Evolutionary conservation across 495 filamentous ascomycete genomes (phyloP), one percentile per base, ranked within the genome.

Genomic region (Aspergillus sclerotiicarbonarius): DNA sequence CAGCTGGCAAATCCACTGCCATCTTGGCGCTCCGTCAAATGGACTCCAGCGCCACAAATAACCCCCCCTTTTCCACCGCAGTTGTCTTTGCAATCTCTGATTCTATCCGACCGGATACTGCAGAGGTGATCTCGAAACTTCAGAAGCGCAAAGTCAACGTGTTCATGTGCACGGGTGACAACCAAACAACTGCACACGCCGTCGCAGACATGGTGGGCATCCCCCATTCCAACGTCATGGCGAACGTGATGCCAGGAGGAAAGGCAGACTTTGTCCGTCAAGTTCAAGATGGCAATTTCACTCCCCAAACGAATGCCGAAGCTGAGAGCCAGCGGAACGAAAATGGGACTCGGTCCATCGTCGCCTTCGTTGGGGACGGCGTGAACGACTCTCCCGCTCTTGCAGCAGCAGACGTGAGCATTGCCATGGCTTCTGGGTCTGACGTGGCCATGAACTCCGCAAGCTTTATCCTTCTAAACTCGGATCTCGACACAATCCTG

Each of bases 161-260:
- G 25, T 96, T 86, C 84, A 96, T 98, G 90, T 87, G 96, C 45
- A 94, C 91, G 4, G 93, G 93, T 15, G 93, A 98, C 70, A 80
- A 80, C 61, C 65, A 72, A 43, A 76, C 55, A 37, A 80, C 77
- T n/a, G 84, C 84, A 13, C 64, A 75, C 25, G 81, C 84, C 6
- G 82, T 97, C n/a, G 93, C 89, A 1, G 71, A 77, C 4, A 82
- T 84, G 69, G 75, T 97, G 20, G 89, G 89, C 16, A 96, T 98
- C 61, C 82, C 87, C 0, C 62, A 74, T 0, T 71, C 79, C 47
- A 88, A 92, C 63, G 86, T 98, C 63, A 89, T 96, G 65, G 94
- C 93, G 37, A 90, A 90, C 45, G 89, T 96, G 1, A 81, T 96
- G 8, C 93, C 93, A 0, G 83, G 86, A 5, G 81, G 93, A 58